These are phyloP conservation scores for Heliosperma pusillum DNA, from an alignment of 148 eudicot genomes.

Conservation along the genomic window DNA sequence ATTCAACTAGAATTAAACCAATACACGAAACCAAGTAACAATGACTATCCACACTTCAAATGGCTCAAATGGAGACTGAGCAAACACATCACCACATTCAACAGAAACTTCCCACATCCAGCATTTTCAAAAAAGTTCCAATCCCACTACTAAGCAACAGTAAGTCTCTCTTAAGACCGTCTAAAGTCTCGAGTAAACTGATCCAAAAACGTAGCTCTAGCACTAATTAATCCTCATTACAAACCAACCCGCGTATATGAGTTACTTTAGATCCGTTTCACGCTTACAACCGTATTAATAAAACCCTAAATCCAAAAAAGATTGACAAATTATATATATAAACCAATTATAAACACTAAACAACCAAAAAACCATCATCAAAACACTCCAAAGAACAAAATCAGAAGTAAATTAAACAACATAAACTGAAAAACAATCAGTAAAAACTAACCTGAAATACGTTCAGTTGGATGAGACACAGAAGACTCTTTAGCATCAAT, in stretches of 20 bases:
- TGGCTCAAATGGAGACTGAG: background rate
- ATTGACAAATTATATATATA: too few species aligned
- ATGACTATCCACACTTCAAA: background rate
- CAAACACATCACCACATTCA: background rate
- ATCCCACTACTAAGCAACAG: background rate
- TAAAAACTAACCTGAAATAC: constrained; percentile 38
- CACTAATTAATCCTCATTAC: too few species aligned
- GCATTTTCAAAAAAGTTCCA: background rate
- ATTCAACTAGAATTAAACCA: background rate
- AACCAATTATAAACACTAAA: constrained; percentile 5
- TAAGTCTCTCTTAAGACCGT: background rate
- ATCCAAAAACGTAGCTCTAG: too few species aligned
- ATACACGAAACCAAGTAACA: background rate
- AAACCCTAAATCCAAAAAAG: constrained; percentile 24
- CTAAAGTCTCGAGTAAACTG: too few species aligned
- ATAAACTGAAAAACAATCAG: background rate
- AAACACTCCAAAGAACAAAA: constrained; percentile 3
- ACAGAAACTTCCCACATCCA: background rate
- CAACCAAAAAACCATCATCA: background rate
- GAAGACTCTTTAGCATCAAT: constrained; percentile 21
- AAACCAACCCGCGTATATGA: too few species aligned
- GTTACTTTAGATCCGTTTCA: too few species aligned
- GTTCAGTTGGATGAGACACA: constrained; percentile 35
- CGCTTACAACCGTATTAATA: constrained; percentile 10
- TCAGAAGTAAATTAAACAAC: background rate